A percentile compares a stretch with the other conserved stretches of the same genome.
These are phyloP conservation scores for Erodium maritimum DNA, from an alignment of 345 rosid species.

Conservation along the genomic window DNA sequence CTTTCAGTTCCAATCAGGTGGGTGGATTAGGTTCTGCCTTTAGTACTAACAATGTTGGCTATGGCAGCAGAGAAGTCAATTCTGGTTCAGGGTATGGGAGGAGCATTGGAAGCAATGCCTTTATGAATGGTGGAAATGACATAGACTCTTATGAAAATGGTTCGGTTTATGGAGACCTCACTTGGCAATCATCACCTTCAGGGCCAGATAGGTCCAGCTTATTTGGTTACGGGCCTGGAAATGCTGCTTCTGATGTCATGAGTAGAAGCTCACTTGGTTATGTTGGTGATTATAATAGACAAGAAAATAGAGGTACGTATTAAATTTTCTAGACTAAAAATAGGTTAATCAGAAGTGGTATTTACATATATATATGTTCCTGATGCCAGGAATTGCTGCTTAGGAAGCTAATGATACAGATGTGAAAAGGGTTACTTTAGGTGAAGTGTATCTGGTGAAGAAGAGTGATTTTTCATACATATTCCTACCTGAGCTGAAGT, in stretches of 20 bases:
- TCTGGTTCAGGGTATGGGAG: constrained; percentile 33
- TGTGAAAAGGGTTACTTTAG: constrained; percentile 18
- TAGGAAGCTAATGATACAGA: constrained; percentile 21
- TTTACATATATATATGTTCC: not conserved
- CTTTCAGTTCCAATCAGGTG: constrained; percentile 19
- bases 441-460: constrained; percentile 20
- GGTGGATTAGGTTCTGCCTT: constrained; percentile 19
- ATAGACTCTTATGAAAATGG: constrained; percentile 25
- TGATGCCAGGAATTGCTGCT: constrained; percentile 36
- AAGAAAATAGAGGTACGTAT: constrained; percentile 41
- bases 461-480: constrained; percentile 12
- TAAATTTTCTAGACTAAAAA: too few relatives aligned
- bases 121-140: constrained; percentile 28
- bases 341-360: not conserved
- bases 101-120: constrained; percentile 15
- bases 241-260: constrained; percentile 35
- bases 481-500: not conserved
- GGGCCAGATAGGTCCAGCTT: constrained; percentile 32
- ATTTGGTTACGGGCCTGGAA: constrained; percentile 42
- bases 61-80: constrained; percentile 22
- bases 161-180: constrained; percentile 30
- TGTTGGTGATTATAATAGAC: constrained; percentile 46
- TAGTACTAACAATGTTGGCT: constrained; percentile 19
- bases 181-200: constrained; percentile 37
- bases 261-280: constrained; percentile 33